phyloP scores from a whole-genome alignment of 2,329 filamentous ascomycete species.

The Xylariaceae sp. region DNA sequence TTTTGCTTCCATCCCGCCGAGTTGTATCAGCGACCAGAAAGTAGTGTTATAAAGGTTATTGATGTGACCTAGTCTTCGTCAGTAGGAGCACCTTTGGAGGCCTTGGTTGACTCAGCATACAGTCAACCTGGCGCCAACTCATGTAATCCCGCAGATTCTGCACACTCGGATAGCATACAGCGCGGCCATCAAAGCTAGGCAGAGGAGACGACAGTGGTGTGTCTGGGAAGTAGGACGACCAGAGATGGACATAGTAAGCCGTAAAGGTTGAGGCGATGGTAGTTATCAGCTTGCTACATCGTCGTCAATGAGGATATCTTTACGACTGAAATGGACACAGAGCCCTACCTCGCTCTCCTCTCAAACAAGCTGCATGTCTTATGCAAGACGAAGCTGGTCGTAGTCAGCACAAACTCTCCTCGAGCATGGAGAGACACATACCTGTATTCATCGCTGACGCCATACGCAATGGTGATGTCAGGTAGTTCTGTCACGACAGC shows the following conservation, averaged over 20 bases:
- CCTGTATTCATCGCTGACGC: conserved; percentile 94
- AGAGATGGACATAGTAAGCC: conserved; percentile 83
- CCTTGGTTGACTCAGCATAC: conserved; percentile 55
- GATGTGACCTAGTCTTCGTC: conserved; percentile 74
- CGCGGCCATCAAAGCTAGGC: conserved; percentile 90
- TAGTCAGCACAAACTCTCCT: conserved; percentile 27
- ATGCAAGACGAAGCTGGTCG: conserved; percentile 81
- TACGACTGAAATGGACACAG: not conserved
- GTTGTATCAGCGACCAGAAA: conserved; percentile 87
- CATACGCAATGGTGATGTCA: conserved; percentile 87
- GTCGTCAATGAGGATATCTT: conserved; percentile 1
- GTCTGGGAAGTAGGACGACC: conserved; percentile 78
- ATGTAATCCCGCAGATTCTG: conserved; percentile 91
- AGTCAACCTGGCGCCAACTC: conserved; percentile 96
- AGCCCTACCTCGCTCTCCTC: conserved; percentile 71
- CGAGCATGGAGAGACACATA: conserved; percentile 40
- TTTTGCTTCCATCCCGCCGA: conserved; percentile 74
- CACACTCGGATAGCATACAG: conserved; percentile 85
- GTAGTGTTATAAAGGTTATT: conserved; percentile 99
- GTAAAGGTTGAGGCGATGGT: conserved; percentile 94
- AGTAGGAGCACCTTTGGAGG: not conserved
- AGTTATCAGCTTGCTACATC: conserved; percentile 79
- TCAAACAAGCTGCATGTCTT: conserved; percentile 85
- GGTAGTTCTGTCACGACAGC: conserved; percentile 83
- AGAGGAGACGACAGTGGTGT: conserved; percentile 72